Evolutionary conservation across 441 rosid species (phyloP).

Genomic region (Populus hybrid): DNA sequence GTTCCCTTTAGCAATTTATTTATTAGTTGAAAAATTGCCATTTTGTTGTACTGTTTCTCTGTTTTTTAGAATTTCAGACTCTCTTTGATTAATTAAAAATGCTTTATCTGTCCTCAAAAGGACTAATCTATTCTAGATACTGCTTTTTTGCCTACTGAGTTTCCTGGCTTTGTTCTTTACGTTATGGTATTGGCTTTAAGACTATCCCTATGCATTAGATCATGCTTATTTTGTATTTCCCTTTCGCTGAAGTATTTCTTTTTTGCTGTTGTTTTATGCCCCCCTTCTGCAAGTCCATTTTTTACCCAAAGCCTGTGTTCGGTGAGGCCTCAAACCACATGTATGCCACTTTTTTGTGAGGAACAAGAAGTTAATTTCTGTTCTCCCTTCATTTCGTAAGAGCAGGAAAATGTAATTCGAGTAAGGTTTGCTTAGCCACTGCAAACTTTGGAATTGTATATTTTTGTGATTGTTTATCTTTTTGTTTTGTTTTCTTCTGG

Average conservation of each 20-base stretch:
- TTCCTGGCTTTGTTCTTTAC: too few species aligned
- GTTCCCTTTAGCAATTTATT: not conserved
- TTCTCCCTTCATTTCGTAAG: not conserved
- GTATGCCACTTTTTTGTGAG: constrained; percentile 34
- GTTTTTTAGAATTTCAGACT: not conserved
- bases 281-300: constrained; percentile 78
- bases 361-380: constrained; percentile 2
- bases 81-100: too few species aligned
- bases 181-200: too few species aligned
- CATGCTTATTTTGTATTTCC: not conserved
- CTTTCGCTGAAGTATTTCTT: not conserved
- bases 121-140: not conserved
- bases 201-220: not conserved
- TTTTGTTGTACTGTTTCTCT: not conserved
- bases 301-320: constrained; percentile 84
- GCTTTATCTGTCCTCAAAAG: not conserved
- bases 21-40: not conserved
- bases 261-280: constrained; percentile 75
- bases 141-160: not conserved
- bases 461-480: too few species aligned
- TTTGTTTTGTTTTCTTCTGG: too few species aligned
- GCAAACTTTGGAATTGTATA: too few species aligned
- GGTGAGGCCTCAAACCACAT: constrained; percentile 98
- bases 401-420: constrained; percentile 1
- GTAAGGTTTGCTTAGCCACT: not conserved